phyloP scores from a whole-genome alignment of 2,329 filamentous ascomycete species.

The Rutstroemia sydowiana region DNA sequence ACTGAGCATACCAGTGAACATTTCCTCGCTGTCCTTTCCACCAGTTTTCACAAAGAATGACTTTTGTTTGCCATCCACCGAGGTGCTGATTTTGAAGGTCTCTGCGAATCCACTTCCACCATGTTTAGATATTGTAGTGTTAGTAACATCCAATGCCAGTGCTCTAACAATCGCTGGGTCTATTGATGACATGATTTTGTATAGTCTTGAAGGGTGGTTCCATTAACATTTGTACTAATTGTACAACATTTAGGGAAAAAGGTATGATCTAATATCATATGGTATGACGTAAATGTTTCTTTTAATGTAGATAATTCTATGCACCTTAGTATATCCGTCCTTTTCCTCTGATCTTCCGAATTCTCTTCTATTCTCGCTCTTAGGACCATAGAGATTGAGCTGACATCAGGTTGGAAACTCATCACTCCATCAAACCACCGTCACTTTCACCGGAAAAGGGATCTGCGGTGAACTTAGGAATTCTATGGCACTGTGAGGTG shows the following conservation, averaged over 20 bases:
- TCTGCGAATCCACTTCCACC: constrained; percentile 63
- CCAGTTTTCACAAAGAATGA: constrained; percentile 70
- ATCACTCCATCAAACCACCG: no score
- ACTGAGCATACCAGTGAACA: constrained; percentile 55
- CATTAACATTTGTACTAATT: no score
- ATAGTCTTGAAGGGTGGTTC: neutral
- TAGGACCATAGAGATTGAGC: no score
- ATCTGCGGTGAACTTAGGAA: no score
- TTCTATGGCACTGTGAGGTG: no score
- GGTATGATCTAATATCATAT: neutral
- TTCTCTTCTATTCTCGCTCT: no score
- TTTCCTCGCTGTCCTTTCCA: constrained; percentile 51
- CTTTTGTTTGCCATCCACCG: constrained; percentile 23
- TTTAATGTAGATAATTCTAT: neutral
- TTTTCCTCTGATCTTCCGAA: no score
- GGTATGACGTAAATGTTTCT: constrained; percentile 4
- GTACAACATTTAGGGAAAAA: neutral
- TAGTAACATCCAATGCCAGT: constrained; percentile 44
- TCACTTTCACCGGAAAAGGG: no score
- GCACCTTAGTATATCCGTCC: no score
- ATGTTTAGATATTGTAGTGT: constrained; percentile 49
- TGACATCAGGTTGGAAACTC: no score
- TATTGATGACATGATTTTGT: constrained; percentile 39
- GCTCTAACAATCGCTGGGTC: constrained; percentile 57
- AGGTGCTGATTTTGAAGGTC: constrained; percentile 52